Conservation (phyloP, 1,284 basidiomycete genomes). For the Rhodotorula sp. region DNA sequence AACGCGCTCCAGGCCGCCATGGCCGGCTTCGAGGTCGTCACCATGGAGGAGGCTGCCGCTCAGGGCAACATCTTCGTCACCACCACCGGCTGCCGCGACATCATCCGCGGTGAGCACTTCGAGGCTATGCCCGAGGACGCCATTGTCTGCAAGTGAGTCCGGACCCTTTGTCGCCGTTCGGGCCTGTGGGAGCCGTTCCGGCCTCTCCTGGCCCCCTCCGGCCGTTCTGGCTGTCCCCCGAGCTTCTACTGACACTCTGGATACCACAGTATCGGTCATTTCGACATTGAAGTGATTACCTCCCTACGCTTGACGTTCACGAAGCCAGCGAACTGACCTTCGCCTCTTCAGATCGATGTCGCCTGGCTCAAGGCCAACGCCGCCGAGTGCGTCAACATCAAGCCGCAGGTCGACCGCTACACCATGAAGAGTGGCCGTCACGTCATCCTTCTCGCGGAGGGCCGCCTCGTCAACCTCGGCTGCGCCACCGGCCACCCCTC, state of each 20-base stretch:
- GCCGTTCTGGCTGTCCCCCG: not conserved
- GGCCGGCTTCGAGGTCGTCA: conserved; percentile 98
- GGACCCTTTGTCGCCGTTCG: not conserved
- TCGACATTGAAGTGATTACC: no score
- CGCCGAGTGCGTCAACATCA: conserved; percentile 82
- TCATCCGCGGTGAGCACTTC: conserved; percentile 93
- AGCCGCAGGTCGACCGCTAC: conserved; percentile 99
- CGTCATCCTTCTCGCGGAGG: conserved; percentile 95
- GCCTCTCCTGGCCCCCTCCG: not conserved
- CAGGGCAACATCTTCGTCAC: conserved; percentile 94
- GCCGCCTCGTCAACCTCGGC: conserved; percentile 95
- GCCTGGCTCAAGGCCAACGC: conserved; percentile 98
- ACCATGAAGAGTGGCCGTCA: conserved; percentile 89
- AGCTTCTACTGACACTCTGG: conserved; percentile 50
- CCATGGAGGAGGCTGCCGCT: conserved; percentile 94
- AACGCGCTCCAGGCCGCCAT: conserved; percentile 99
- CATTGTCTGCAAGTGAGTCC: conserved; percentile 81
- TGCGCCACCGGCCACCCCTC: conserved; percentile 55
- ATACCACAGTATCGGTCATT: conserved; percentile 63
- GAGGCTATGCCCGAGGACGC: conserved; percentile 95
- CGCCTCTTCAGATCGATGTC: conserved; percentile 75
- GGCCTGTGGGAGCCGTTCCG: not conserved
- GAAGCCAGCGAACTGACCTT: no score
- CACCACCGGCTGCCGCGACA: conserved; percentile 98
- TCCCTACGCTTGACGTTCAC: no score